Conservation (phyloP, 768 basidiomycete genomes). For the Lactifluus echinatus region DNA sequence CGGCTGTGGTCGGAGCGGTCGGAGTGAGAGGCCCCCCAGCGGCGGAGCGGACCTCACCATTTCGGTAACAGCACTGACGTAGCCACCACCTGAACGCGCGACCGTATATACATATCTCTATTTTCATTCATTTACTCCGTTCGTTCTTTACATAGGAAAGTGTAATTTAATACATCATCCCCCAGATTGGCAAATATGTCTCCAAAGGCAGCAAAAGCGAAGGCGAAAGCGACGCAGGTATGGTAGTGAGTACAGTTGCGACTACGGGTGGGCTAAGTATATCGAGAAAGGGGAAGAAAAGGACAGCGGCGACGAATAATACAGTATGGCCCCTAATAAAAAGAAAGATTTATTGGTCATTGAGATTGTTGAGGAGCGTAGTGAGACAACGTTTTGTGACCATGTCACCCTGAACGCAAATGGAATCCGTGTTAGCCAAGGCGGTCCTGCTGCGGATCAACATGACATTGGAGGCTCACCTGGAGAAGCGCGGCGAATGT, state of each 20-base stretch:
- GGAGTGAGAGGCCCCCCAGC: too few relatives aligned
- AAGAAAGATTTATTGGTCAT: constrained; percentile 33
- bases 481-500: constrained; percentile 90
- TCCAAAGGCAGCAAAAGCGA: constrained; percentile 8
- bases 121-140: constrained; percentile 9
- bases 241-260: constrained; percentile 17
- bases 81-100: too few relatives aligned
- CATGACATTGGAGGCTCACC: constrained; percentile 34
- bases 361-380: constrained; percentile 81
- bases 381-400: constrained; percentile 94
- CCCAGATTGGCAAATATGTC: constrained; percentile 13
- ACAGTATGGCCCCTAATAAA: background rate
- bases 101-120: constrained; percentile 1
- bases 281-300: background rate
- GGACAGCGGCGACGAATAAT: constrained; percentile 6
- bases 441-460: background rate
- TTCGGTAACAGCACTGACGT: constrained; percentile 5
- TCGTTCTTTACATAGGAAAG: constrained; percentile 18
- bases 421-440: background rate
- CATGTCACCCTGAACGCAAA: constrained; percentile 73
- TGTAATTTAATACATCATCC: constrained; percentile 19
- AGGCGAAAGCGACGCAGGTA: constrained; percentile 16
- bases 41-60: background rate
- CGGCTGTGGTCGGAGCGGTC: background rate
- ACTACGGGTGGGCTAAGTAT: constrained; percentile 14